Base-by-base conservation (phyloP, 176 grass and related monocot genomes). In the Paspalum vaginatum region DNA sequence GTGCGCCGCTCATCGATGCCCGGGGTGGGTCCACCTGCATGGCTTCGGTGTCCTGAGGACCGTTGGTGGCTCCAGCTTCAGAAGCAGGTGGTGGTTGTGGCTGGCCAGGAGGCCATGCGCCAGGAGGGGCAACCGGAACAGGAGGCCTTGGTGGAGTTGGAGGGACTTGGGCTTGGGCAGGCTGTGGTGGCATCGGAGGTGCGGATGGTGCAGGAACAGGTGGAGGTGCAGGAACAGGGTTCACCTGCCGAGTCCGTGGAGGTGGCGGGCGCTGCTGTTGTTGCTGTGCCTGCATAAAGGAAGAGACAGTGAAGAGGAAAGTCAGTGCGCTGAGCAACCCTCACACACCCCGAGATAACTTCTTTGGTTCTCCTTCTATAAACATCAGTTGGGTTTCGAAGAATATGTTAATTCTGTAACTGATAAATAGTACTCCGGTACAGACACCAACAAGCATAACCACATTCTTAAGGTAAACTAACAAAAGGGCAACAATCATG, bases 231-330 rank as follows among this genome's bases (percentile, higher is more conserved):
- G 82, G 71, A 3, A 32, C n/a, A n/a, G n/a, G n/a, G 41, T 89
- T 85, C 14, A 61, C 77, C n/a, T 76, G 83, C 25, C 77, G 48
- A 58, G 56, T 77, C 8, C 48, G 71, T 44, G 87, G 87, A 7
- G 87, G 87, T n/a, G 82, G 72, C 77, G 82, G 77, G 16, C 65
- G 77, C 48, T 85, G 87, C 70, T 89, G 87, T 16, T 85, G 77
- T 22, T 89, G 87, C 26, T 89, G 87, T 89, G 82, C 71, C 87
- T 89, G 87, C 3, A 76, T 4, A 62, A 59, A 69, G 3, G 44
- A 26, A 60, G 6, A 79, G 20, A 12, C 3, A 9, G 47, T 41
- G 3, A 21, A 12, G 37, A 74, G n/a, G 32, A 32, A 64, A 15
- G 1, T 85, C 49, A 47, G 49, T 7, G 27, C 14, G 4, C 17